These are phyloP conservation scores for Podospora fimiseda DNA, from an alignment of 495 filamentous ascomycete genomes.

Conservation along the genomic window DNA sequence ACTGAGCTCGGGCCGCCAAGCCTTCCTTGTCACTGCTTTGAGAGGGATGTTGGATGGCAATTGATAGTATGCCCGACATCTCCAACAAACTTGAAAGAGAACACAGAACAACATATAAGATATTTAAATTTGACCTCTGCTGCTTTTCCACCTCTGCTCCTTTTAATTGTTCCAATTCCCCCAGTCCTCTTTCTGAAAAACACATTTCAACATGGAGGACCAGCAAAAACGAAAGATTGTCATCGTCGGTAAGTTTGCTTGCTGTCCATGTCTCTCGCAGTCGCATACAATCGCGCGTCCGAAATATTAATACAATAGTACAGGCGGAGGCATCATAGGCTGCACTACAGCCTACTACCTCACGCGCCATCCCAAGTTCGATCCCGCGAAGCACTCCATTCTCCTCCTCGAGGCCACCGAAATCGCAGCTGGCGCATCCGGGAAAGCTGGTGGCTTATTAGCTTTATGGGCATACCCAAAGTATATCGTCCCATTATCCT, in stretches of 20 bases:
- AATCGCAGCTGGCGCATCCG: slow-evolving; percentile 86
- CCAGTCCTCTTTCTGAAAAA: background rate
- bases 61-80: no score
- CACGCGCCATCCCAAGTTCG: slow-evolving; percentile 78
- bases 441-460: slow-evolving; percentile 89
- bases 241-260: slow-evolving; percentile 53
- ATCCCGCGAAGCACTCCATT: slow-evolving; percentile 67
- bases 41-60: no score
- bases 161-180: no score
- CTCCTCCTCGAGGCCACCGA: slow-evolving; percentile 84
- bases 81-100: no score
- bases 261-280: background rate
- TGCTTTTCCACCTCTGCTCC: background rate
- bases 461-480: slow-evolving; percentile 89
- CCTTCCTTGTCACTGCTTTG: no score
- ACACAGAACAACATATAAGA: no score
- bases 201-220: slow-evolving; percentile 12
- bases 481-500: slow-evolving; percentile 81
- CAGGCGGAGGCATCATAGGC: slow-evolving; percentile 93
- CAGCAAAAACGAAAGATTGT: slow-evolving; percentile 54
- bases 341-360: slow-evolving; percentile 91
- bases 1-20: no score
- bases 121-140: no score
- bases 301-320: background rate
- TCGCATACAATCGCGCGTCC: no score